phyloP scores from a whole-genome alignment of 192 early-diverging fungal genomes.

The Coemansia sp. region DNA sequence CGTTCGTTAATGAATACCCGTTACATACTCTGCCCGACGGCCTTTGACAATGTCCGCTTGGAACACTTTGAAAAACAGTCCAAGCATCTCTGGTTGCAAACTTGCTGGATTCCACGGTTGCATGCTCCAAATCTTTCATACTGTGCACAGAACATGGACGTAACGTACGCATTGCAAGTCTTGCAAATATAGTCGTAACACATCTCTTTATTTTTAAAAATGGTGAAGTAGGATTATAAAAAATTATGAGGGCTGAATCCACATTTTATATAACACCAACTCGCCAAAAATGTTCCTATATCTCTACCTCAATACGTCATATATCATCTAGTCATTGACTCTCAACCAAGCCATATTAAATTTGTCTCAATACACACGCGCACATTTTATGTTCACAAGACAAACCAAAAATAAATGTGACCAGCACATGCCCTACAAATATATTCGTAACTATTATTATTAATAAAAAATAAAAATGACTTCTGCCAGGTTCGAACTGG shows the following conservation, averaged over 20 bases:
- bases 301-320: no score
- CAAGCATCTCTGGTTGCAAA: slow-evolving; percentile 35
- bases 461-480: slow-evolving; percentile 28
- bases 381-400: no score
- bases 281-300: no score
- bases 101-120: slow-evolving; percentile 22
- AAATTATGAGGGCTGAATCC: no score
- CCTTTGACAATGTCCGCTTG: slow-evolving; percentile 27
- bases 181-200: slow-evolving; percentile 50
- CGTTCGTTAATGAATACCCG: background rate
- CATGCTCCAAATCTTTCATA: slow-evolving; percentile 34
- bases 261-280: no score
- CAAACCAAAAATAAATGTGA: background rate
- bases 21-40: background rate
- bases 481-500: slow-evolving; percentile 54
- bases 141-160: slow-evolving; percentile 43
- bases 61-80: slow-evolving; percentile 46
- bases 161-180: slow-evolving; percentile 41
- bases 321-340: no score
- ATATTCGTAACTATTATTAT: slow-evolving; percentile 14
- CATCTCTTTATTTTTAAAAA: no score
- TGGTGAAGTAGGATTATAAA: no score
- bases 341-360: no score
- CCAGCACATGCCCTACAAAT: background rate
- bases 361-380: no score